phyloP scores from a whole-genome alignment of 352 stramenopile species.

The Phytopythium oedochilum region DNA sequence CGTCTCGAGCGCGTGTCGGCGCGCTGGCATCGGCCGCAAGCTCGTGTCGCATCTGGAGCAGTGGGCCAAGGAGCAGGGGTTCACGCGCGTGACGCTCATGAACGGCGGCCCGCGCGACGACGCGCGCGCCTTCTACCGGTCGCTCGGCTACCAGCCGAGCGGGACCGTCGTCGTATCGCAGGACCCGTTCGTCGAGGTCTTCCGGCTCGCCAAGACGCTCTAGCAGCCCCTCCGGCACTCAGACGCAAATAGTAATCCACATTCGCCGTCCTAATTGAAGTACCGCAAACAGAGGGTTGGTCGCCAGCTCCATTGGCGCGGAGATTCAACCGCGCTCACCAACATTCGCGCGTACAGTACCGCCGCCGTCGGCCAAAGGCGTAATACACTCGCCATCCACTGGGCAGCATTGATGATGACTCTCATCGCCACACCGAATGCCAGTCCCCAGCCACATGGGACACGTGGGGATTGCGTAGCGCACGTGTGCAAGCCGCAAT shows the following conservation, averaged over 20 bases:
- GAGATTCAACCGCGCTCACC: background rate
- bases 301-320: background rate
- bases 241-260: too few species aligned
- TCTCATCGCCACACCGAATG: too few species aligned
- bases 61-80: constrained; percentile 28
- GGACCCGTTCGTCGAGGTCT: constrained; percentile 23
- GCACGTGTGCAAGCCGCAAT: too few species aligned
- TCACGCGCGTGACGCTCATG: constrained; percentile 21
- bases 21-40: constrained; percentile 27
- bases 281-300: background rate
- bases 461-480: background rate
- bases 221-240: too few species aligned
- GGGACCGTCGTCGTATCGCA: constrained; percentile 22
- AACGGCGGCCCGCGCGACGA: constrained; percentile 32
- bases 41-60: constrained; percentile 34
- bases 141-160: constrained; percentile 23
- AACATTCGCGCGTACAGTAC: constrained; percentile 1
- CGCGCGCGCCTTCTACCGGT: constrained; percentile 28
- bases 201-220: constrained; percentile 31
- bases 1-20: constrained; percentile 25
- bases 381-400: too few species aligned
- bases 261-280: too few species aligned
- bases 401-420: background rate
- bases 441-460: too few species aligned
- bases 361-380: background rate